A percentile compares a stretch with the other conserved stretches of the same genome.
Conservation (phyloP, 192 early-diverging fungal genomes). For the Rhizophagus clarus region DNA sequence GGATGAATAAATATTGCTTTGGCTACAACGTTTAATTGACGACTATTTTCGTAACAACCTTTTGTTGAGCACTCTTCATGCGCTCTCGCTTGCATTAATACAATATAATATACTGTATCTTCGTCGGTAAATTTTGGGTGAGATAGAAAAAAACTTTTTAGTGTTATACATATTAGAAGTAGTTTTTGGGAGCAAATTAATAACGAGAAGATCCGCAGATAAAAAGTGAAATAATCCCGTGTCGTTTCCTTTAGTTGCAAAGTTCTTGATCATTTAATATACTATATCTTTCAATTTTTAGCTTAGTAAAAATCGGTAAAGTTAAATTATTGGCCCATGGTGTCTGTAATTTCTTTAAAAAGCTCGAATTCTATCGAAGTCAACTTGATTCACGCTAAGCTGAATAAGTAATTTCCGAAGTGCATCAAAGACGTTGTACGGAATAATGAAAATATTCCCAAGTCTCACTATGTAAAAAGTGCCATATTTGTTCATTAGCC, state of each 20-base stretch:
- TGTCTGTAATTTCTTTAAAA: background rate
- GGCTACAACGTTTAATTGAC: conserved; percentile 11
- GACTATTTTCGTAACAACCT: conserved; percentile 13
- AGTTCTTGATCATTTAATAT: background rate
- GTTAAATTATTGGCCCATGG: conserved; percentile 4
- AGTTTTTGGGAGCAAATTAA: background rate
- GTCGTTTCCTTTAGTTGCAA: conserved; percentile 16
- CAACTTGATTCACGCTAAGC: background rate
- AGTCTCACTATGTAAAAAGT: too few relatives aligned
- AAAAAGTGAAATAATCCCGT: conserved; percentile 17
- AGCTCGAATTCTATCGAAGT: background rate
- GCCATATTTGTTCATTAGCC: too few relatives aligned
- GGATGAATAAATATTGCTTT: conserved; percentile 15
- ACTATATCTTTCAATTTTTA: background rate
- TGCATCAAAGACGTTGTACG: background rate
- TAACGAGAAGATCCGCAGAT: background rate
- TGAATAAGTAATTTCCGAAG: background rate
- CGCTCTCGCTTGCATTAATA: background rate
- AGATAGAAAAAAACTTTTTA: conserved; percentile 2
- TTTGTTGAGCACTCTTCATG: conserved; percentile 7
- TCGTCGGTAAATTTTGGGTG: background rate
- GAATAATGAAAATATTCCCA: too few relatives aligned
- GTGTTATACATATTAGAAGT: too few relatives aligned
- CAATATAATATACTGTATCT: background rate
- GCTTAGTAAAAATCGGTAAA: background rate